Conservation (phyloP, 441 rosid genomes). For the Erodium moschatum region DNA sequence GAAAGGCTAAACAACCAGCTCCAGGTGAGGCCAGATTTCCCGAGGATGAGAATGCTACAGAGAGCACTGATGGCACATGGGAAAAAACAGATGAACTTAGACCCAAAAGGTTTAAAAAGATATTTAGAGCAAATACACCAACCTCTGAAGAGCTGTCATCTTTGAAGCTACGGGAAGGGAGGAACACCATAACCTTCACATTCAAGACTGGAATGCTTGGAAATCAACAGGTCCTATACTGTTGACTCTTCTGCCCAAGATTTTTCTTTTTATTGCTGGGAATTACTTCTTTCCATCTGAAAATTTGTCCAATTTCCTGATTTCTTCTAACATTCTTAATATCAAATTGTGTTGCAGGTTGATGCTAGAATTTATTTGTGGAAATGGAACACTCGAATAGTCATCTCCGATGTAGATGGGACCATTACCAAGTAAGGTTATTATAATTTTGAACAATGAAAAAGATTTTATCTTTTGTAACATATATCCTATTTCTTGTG, state of each 20-base stretch:
- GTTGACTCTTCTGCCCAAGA: conserved; percentile 12
- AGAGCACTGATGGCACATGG: conserved; percentile 18
- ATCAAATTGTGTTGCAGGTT: conserved; percentile 40
- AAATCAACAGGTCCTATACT: conserved; percentile 57
- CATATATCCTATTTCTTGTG: neutral
- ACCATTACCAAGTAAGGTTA: conserved; percentile 74
- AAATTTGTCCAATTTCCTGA: conserved; percentile 13
- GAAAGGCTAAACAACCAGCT: conserved; percentile 26
- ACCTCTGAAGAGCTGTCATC: conserved; percentile 84
- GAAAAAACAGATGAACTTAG: conserved; percentile 26
- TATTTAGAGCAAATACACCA: conserved; percentile 50
- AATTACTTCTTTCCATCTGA: conserved; percentile 4
- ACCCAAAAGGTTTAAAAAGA: conserved; percentile 41
- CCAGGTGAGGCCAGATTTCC: conserved; percentile 23
- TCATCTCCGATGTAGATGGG: conserved; percentile 96
- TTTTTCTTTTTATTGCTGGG: neutral
- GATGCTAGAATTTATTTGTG: conserved; percentile 87
- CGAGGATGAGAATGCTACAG: conserved; percentile 31
- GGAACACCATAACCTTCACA: conserved; percentile 64
- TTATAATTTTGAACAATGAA: conserved; percentile 14
- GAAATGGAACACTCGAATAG: conserved; percentile 90
- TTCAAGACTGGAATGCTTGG: conserved; percentile 90
- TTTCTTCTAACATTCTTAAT: conserved; percentile 5
- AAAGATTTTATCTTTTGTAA: neutral
- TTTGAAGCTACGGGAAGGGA: conserved; percentile 70